A percentile compares a stretch with the other conserved stretches of the same genome.
These are phyloP conservation scores for Penicillium riverlandense DNA, from an alignment of 495 filamentous ascomycete genomes.

Conservation along the genomic window DNA sequence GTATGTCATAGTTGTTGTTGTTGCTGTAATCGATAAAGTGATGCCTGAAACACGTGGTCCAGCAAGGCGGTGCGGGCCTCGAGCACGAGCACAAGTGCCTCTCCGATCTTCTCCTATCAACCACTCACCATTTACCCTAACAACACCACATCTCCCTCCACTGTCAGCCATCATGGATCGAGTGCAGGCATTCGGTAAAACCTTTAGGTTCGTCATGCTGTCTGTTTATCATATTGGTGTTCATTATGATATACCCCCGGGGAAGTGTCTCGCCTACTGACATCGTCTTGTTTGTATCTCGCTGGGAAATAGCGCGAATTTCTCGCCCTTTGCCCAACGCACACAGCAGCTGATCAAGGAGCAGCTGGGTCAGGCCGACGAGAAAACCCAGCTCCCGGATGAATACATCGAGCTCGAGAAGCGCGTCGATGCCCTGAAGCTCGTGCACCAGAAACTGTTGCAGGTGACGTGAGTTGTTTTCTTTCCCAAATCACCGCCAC, in stretches of 20 bases:
- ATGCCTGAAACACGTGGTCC: no score
- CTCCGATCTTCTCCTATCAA: conserved; percentile 1
- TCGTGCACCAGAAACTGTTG: conserved; percentile 93
- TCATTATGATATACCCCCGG: no score
- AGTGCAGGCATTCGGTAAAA: conserved; percentile 68
- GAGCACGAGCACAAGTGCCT: no score
- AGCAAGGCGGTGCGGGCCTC: no score
- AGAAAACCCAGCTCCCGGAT: conserved; percentile 94
- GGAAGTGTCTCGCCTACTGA: conserved; percentile 12
- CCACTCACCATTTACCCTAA: not conserved
- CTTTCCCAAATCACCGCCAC: not conserved
- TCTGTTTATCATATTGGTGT: no score
- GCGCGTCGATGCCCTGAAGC: conserved; percentile 94
- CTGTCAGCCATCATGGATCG: conserved; percentile 50
- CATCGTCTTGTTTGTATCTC: conserved; percentile 15
- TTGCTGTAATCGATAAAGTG: no score
- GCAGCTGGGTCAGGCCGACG: conserved; percentile 89
- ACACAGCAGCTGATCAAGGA: conserved; percentile 97
- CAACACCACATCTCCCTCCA: not conserved
- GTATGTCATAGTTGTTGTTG: no score
- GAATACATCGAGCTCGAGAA: conserved; percentile 99
- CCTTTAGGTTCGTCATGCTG: conserved; percentile 44
- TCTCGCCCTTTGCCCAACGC: conserved; percentile 87
- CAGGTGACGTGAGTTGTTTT: conserved; percentile 75
- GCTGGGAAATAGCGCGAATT: conserved; percentile 43